These are phyloP conservation scores for Curvularia hawaiiensis DNA, from an alignment of 2,329 filamentous ascomycete species.

Conservation along the genomic window DNA sequence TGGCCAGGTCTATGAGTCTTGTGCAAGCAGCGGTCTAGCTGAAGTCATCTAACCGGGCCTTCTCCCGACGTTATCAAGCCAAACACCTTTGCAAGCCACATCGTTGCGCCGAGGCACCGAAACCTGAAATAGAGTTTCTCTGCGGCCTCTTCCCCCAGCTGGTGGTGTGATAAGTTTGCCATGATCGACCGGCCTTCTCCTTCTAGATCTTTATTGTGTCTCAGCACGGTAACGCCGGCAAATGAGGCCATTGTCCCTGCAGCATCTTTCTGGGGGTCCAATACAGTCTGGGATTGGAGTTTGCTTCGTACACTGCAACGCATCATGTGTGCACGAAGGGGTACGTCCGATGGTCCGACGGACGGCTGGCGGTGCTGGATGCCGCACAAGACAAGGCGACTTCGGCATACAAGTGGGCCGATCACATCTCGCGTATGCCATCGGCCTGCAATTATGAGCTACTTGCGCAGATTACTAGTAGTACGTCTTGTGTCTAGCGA, in stretches of 20 bases:
- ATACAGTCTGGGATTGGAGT: constrained; percentile 5
- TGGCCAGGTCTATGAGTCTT: background rate
- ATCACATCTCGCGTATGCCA: constrained; percentile 5
- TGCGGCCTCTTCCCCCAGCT: background rate
- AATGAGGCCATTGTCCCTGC: background rate
- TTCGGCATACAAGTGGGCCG: constrained; percentile 2
- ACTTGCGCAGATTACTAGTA: background rate
- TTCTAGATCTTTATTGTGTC: constrained; percentile 4
- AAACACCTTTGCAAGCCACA: constrained; percentile 1
- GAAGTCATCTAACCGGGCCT: constrained; percentile 1
- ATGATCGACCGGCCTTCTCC: background rate
- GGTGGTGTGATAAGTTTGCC: background rate
- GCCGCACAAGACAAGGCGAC: constrained; percentile 9
- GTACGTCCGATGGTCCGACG: constrained; percentile 4
- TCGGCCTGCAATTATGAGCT: constrained; percentile 4
- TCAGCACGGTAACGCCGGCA: background rate
- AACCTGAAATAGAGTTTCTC: background rate
- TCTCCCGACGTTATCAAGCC: background rate
- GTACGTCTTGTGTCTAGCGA: background rate
- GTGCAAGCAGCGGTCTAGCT: background rate
- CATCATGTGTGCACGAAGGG: constrained; percentile 8
- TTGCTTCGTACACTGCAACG: background rate
- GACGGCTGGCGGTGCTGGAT: constrained; percentile 4
- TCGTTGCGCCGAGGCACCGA: constrained; percentile 3
- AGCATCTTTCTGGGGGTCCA: constrained; percentile 2